A percentile compares a stretch with the other conserved stretches of the same genome.
Conservation (phyloP, 2,329 filamentous ascomycete genomes). For the Phaeosphaeriaceae sp. region DNA sequence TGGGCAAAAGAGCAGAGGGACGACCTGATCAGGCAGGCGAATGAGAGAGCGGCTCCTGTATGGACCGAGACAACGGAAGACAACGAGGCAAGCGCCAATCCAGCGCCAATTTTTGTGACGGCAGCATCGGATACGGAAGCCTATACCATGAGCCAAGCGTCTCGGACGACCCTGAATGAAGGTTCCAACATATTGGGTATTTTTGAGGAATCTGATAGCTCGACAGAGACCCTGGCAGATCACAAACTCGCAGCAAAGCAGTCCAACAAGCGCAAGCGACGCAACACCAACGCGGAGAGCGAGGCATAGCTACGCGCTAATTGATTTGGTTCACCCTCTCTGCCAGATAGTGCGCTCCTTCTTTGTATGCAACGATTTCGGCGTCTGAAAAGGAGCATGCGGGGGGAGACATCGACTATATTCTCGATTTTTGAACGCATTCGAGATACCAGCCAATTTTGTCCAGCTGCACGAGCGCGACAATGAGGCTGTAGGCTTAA, state of each 20-base stretch:
- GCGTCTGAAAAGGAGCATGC: too few species aligned
- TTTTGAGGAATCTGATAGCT: constrained; percentile 4
- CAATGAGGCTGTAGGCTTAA: too few species aligned
- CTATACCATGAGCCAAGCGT: constrained; percentile 21
- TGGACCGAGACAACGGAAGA: constrained; percentile 9
- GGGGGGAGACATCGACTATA: too few species aligned
- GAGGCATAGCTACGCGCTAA: too few species aligned
- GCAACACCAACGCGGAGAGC: neutral
- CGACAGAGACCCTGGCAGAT: constrained; percentile 9
- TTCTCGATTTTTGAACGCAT: too few species aligned
- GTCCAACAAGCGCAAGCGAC: constrained; percentile 17
- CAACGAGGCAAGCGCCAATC: constrained; percentile 14
- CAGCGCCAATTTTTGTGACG: constrained; percentile 22
- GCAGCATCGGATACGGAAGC: constrained; percentile 18
- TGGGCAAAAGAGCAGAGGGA: constrained; percentile 20
- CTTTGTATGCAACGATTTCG: too few species aligned
- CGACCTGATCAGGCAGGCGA: constrained; percentile 19
- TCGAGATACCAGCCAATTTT: too few species aligned
- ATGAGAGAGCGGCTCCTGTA: constrained; percentile 17
- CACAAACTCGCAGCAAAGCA: constrained; percentile 14
- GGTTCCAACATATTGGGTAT: constrained; percentile 3
- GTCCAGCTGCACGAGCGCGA: too few species aligned
- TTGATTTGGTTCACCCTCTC: too few species aligned
- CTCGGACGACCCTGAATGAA: constrained; percentile 17
- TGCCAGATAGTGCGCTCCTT: too few species aligned